A percentile compares a stretch with the other conserved stretches of the same genome.
Conservation (phyloP, 768 basidiomycete species). For the Leccinum broughii region DNA sequence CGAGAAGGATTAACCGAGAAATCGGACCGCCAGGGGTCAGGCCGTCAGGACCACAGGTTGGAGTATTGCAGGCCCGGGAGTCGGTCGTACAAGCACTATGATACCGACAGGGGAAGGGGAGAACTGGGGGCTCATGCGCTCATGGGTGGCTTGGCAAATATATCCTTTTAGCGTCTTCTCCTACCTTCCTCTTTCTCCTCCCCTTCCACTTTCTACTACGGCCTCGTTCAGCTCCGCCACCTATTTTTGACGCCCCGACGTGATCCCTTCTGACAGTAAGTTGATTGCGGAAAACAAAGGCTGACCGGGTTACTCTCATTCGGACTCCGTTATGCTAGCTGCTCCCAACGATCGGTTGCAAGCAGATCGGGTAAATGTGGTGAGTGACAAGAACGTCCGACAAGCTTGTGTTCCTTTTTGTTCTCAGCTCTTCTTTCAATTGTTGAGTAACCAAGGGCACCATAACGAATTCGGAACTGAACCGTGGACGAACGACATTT, state of each 20-base stretch:
- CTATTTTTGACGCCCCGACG: neutral
- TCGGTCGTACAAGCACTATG: neutral
- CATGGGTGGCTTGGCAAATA: neutral
- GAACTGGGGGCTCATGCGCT: neutral
- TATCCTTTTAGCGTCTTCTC: neutral
- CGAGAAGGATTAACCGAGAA: neutral
- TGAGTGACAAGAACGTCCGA: slow-evolving; percentile 9
- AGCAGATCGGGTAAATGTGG: neutral
- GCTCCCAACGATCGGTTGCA: neutral
- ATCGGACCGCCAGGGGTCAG: no score
- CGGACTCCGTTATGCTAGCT: neutral
- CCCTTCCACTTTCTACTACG: no score
- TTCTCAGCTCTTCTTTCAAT: neutral
- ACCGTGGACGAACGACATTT: neutral
- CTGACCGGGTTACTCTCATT: neutral
- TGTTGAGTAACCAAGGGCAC: neutral
- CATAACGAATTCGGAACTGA: neutral
- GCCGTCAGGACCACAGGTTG: no score
- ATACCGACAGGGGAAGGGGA: no score
- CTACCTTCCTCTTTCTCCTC: neutral
- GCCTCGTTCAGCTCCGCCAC: neutral
- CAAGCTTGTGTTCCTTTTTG: slow-evolving; percentile 1
- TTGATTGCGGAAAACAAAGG: neutral
- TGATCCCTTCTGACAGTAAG: no score
- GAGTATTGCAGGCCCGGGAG: neutral